Base-by-base conservation (phyloP, 805 yeast genomes). In the Teunomyces pallodes region DNA sequence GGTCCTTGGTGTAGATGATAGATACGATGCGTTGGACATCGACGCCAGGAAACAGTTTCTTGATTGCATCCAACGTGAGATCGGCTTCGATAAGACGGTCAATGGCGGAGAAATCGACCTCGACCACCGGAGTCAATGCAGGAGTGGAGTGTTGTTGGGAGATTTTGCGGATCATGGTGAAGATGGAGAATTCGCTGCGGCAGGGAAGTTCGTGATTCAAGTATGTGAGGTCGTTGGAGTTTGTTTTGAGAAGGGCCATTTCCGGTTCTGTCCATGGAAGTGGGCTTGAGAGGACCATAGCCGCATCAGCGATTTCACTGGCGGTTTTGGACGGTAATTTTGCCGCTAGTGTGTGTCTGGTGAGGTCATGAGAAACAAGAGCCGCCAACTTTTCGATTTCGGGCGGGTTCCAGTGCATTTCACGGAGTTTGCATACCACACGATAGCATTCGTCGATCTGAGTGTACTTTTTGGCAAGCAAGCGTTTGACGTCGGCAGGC, bases 11-110 rank as follows among this genome's bases (percentile, higher is more conserved):
- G 13, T 20, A 2, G 12, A 48, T 6, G 16, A 33, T 36, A 14
- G 42, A 50, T 24, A 52, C 51, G 8, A 56, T 51, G 5, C 26
- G 24, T 10, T 36, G 40, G 3, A 49, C 14, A 13, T 38, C 14
- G 20, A 38, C 9, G 10, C 9, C 26, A 12, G 46, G 49, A 33
- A 49, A 45, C 8, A 31, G 10, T 2, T 9, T 20, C 14, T 12
- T n/a, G 14, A 49, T 41, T 9, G 24, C 35, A 7, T 20, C 42
- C 16, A 32, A 20, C 10, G 46, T 31, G 28, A 49, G 40, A 28
- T 49, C 52, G 12, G 24, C 16, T 4, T 45, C 35, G 5, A 49
- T 27, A 14, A 40, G 43, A n/a, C 14, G 27, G 4, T 40, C 43
- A 17, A 40, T 14, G 8, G n/a, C 10, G 26, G n/a, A 20, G 6